Conservation (phyloP, 2,329 filamentous ascomycete genomes). For the Anisogramma anomala region DNA sequence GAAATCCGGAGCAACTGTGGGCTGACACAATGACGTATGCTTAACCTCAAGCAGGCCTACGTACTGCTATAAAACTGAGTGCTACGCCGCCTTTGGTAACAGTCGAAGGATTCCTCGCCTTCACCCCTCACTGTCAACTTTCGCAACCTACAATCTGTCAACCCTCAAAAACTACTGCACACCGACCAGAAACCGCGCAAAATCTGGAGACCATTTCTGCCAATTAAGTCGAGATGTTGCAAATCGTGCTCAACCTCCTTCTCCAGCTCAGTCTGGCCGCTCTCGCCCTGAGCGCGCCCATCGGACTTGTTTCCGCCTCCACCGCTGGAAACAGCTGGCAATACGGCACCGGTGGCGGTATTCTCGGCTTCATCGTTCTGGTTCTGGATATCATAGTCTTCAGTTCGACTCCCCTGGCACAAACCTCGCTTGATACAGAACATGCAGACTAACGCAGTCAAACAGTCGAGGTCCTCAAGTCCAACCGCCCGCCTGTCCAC, state of each 20-base stretch:
- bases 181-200: not conserved
- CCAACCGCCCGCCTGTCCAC: slow-evolving; percentile 42
- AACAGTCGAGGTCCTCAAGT: slow-evolving; percentile 53
- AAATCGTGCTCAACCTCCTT: slow-evolving; percentile 29
- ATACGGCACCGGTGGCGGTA: slow-evolving; percentile 49
- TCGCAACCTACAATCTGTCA: too few species aligned
- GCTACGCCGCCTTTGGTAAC: too few species aligned
- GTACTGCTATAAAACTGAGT: too few species aligned
- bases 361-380: slow-evolving; percentile 49
- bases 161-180: too few species aligned
- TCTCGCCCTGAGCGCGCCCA: slow-evolving; percentile 37
- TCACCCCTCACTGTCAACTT: too few species aligned
- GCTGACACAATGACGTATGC: too few species aligned
- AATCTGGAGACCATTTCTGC: not conserved
- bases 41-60: too few species aligned
- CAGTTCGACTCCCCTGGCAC: slow-evolving; percentile 31
- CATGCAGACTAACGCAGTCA: not conserved
- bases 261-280: slow-evolving; percentile 42
- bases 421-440: slow-evolving; percentile 9
- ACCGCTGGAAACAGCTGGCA: slow-evolving; percentile 37
- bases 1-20: too few species aligned
- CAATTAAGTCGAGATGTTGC: slow-evolving; percentile 19
- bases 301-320: slow-evolving; percentile 27
- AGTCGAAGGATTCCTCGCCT: too few species aligned
- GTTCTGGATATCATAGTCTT: slow-evolving; percentile 52